Conservation (phyloP, 345 rosid species). For the Kernera saxatilis region DNA sequence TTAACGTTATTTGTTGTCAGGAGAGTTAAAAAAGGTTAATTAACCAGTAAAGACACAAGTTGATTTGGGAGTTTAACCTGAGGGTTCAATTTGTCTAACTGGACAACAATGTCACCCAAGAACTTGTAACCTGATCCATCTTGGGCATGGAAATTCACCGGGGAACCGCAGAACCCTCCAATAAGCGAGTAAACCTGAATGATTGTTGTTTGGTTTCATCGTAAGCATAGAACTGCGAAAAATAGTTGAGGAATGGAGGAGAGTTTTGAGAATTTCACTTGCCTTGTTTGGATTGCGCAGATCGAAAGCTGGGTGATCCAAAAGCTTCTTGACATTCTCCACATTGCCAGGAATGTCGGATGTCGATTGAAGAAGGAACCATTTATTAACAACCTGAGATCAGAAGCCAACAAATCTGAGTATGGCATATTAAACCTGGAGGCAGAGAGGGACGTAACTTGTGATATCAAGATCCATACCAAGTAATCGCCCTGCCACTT, state of each 20-base stretch:
- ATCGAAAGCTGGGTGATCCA: slow-evolving; percentile 85
- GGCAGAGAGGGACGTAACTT: background rate
- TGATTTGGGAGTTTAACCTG: slow-evolving; percentile 43
- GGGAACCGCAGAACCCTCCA: slow-evolving; percentile 81
- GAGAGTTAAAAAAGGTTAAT: background rate
- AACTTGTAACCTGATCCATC: slow-evolving; percentile 96
- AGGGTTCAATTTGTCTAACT: slow-evolving; percentile 89
- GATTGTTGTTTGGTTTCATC: background rate
- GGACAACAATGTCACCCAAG: slow-evolving; percentile 83
- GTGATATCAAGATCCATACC: slow-evolving; percentile 39
- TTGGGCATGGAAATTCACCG: slow-evolving; percentile 89
- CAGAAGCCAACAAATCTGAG: background rate
- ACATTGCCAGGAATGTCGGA: slow-evolving; percentile 83
- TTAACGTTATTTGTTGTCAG: background rate
- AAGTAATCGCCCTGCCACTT: slow-evolving; percentile 85
- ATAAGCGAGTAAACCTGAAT: slow-evolving; percentile 76
- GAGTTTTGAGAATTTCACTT: slow-evolving; percentile 16
- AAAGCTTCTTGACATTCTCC: slow-evolving; percentile 67
- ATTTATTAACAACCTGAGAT: slow-evolving; percentile 85
- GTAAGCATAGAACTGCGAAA: background rate
- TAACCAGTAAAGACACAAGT: background rate
- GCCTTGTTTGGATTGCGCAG: slow-evolving; percentile 91
- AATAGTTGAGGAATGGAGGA: background rate
- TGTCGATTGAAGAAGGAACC: slow-evolving; percentile 92
- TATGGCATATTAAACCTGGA: background rate